phyloP scores from a whole-genome alignment of 2,329 filamentous ascomycete species.

The Alternaria sp. region DNA sequence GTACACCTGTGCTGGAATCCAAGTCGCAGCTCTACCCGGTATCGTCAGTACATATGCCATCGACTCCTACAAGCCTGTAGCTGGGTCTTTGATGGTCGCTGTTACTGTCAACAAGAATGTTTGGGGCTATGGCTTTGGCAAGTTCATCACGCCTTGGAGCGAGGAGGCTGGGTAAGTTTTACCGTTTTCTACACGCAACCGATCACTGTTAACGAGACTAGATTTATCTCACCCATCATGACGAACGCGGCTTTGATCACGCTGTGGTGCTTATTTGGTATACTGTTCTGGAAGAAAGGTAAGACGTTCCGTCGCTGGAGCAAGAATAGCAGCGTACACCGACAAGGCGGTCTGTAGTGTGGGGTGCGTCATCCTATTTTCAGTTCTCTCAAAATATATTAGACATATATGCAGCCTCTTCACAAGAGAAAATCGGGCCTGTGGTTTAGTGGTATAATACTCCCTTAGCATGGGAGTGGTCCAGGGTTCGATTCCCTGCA shows the following conservation, averaged over 20 bases:
- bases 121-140: conserved; percentile 68
- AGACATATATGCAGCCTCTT: accelerated
- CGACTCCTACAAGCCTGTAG: conserved; percentile 70
- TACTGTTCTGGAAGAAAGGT: conserved; percentile 66
- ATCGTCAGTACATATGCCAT: conserved; percentile 68
- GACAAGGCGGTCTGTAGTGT: conserved; percentile 8
- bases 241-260: conserved; percentile 64
- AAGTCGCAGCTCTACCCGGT: conserved; percentile 67
- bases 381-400: neutral
- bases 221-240: conserved; percentile 65
- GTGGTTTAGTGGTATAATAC: conserved; percentile 35
- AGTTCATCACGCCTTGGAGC: conserved; percentile 64
- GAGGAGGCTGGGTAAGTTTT: conserved; percentile 54
- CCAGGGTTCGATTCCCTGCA: conserved; percentile 10
- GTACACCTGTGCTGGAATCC: conserved; percentile 65
- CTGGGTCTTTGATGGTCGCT: conserved; percentile 66
- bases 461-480: conserved; percentile 32
- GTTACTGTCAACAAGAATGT: conserved; percentile 71
- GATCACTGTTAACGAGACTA: conserved; percentile 17
- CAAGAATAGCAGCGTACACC: conserved; percentile 63
- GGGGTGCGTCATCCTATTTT: neutral
- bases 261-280: conserved; percentile 63
- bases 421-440: conserved; percentile 13
- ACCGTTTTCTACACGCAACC: neutral
- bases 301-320: conserved; percentile 67